Conservation (phyloP, 192 early-diverging fungal genomes). For the Coemansia sp. region DNA sequence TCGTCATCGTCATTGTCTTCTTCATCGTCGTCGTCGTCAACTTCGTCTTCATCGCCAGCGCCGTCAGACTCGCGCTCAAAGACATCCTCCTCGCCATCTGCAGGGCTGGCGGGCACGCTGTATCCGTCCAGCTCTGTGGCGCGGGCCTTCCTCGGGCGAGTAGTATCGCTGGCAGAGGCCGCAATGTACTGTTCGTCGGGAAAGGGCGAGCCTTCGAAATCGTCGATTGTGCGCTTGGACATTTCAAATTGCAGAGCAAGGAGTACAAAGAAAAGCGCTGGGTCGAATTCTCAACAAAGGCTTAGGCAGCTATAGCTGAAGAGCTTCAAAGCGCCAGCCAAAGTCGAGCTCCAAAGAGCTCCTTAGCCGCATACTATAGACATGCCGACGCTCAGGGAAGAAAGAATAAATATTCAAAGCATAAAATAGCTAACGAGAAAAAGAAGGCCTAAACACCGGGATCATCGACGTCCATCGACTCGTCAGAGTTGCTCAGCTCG, state of each 20-base stretch:
- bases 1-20: constrained; percentile 13
- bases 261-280: neutral
- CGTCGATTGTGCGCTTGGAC: neutral
- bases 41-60: constrained; percentile 1
- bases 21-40: constrained; percentile 13
- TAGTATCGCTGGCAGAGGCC: neutral
- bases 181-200: neutral
- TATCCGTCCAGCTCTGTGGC: constrained; percentile 14
- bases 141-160: neutral
- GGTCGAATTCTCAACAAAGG: neutral
- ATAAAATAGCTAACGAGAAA: neutral
- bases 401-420: neutral
- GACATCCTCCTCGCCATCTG: constrained; percentile 11
- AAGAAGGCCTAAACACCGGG: neutral
- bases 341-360: too few species aligned
- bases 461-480: constrained; percentile 12
- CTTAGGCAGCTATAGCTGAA: too few species aligned
- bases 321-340: too few species aligned
- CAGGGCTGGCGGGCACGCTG: constrained; percentile 23
- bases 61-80: neutral
- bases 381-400: too few species aligned
- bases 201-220: neutral
- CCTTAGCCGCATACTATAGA: too few species aligned
- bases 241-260: neutral
- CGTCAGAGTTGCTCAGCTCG: neutral